These are phyloP conservation scores for Fusarium protoensiforme DNA, from an alignment of 2,329 filamentous ascomycete species.

Conservation along the genomic window DNA sequence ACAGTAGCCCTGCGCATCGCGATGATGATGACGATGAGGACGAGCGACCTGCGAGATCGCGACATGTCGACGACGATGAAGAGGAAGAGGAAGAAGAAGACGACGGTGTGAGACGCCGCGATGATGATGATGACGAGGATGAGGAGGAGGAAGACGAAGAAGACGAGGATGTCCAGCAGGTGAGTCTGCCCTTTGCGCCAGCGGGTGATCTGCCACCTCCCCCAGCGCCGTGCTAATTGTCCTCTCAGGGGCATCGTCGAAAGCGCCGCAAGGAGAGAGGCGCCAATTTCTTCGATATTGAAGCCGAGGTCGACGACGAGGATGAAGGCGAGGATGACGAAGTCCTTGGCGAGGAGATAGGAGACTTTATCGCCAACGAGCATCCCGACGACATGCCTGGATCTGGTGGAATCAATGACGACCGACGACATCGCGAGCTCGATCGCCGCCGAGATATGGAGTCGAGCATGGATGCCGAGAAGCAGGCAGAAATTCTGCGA, in stretches of 20 bases:
- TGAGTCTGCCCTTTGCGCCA: conserved; percentile 41
- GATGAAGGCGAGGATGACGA: conserved; percentile 90
- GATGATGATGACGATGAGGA: conserved; percentile 54
- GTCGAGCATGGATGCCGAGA: conserved; percentile 90
- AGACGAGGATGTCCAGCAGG: conserved; percentile 76
- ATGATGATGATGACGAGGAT: conserved; percentile 60
- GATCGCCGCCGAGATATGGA: conserved; percentile 91
- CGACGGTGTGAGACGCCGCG: conserved; percentile 48
- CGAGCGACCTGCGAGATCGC: conserved; percentile 37
- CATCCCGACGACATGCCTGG: conserved; percentile 92
- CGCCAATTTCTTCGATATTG: conserved; percentile 94
- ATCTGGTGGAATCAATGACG: conserved; percentile 83
- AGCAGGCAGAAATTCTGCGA: conserved; percentile 86
- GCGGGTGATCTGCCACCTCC: not conserved
- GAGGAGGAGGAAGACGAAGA: conserved; percentile 75
- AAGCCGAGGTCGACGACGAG: conserved; percentile 97
- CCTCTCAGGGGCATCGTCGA: conserved; percentile 70
- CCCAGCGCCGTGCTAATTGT: conserved; percentile 28
- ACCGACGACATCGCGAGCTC: conserved; percentile 91
- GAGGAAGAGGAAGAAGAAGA: conserved; percentile 51
- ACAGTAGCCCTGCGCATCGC: conserved; percentile 48
- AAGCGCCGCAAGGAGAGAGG: conserved; percentile 84
- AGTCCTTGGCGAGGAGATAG: conserved; percentile 84
- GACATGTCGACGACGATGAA: conserved; percentile 56
- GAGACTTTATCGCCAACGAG: conserved; percentile 87